Percentiles rank a stretch among this genome's conserved stretches.
These are phyloP conservation scores for Fusarium succisae DNA, from an alignment of 2,329 filamentous ascomycete species.

Conservation along the genomic window DNA sequence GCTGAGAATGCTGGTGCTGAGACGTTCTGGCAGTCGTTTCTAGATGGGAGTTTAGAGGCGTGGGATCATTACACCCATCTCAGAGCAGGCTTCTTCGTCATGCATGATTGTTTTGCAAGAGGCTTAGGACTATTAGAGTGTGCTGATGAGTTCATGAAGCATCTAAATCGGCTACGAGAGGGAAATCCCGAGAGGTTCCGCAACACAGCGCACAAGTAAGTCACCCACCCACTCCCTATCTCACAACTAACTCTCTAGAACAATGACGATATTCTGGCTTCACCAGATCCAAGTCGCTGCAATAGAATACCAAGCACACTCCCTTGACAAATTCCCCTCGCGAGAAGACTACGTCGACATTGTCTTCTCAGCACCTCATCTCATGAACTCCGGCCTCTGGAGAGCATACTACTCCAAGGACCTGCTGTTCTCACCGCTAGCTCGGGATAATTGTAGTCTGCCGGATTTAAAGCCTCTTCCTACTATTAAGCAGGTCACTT, in stretches of 20 bases:
- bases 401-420: slow-evolving; percentile 46
- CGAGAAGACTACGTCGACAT: slow-evolving; percentile 38
- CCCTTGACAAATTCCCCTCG: slow-evolving; percentile 13
- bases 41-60: slow-evolving; percentile 37
- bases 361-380: slow-evolving; percentile 35
- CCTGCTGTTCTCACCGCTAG: slow-evolving; percentile 43
- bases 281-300: slow-evolving; percentile 47
- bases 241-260: slow-evolving; percentile 10
- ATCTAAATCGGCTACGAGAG: slow-evolving; percentile 40
- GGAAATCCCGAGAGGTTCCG: slow-evolving; percentile 44
- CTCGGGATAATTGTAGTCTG: slow-evolving; percentile 43
- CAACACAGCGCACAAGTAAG: slow-evolving; percentile 47
- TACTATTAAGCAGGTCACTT: background rate
- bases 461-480: slow-evolving; percentile 46
- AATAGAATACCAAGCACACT: slow-evolving; percentile 34
- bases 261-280: slow-evolving; percentile 50
- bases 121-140: slow-evolving; percentile 41
- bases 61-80: slow-evolving; percentile 50
- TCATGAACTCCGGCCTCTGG: slow-evolving; percentile 48
- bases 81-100: slow-evolving; percentile 45
- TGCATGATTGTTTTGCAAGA: slow-evolving; percentile 41
- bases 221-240: accelerated
- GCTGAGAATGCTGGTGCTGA: slow-evolving; percentile 3
- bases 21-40: slow-evolving; percentile 43
- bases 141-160: slow-evolving; percentile 44